phyloP scores from a whole-genome alignment of 2,329 filamentous ascomycete genomes.

The Neurospora crassa region DNA sequence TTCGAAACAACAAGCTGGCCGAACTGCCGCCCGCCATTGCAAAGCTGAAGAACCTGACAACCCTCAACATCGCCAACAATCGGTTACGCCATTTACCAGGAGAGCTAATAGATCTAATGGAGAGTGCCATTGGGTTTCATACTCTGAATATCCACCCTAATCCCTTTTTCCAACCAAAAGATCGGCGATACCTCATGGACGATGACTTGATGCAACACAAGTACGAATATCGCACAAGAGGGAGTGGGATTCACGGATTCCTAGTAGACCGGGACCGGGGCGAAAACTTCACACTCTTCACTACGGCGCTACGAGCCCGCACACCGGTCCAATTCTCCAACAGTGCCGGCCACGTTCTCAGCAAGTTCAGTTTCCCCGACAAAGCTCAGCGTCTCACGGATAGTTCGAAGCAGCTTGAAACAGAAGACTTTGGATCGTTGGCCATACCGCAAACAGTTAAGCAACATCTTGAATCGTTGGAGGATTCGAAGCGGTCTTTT shows the following conservation, averaged over 20 bases:
- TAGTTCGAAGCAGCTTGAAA: constrained; percentile 5
- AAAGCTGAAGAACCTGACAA: constrained; percentile 46
- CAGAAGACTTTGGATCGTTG: constrained; percentile 14
- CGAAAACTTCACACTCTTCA: constrained; percentile 8
- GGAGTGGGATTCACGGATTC: constrained; percentile 5
- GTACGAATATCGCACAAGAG: constrained; percentile 5
- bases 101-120: constrained; percentile 50
- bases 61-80: constrained; percentile 60
- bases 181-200: background rate
- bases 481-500: background rate
- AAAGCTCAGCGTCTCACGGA: background rate
- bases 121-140: constrained; percentile 33
- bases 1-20: constrained; percentile 53
- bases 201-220: constrained; percentile 2
- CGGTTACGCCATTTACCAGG: constrained; percentile 49
- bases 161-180: constrained; percentile 38
- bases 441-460: constrained; percentile 6
- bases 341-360: constrained; percentile 13
- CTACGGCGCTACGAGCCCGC: constrained; percentile 15
- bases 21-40: constrained; percentile 52
- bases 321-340: constrained; percentile 23
- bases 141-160: constrained; percentile 53
- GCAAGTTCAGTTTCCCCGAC: constrained; percentile 15
- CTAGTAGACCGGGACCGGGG: constrained; percentile 4
- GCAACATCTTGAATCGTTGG: background rate